These are phyloP conservation scores for Populus simonii DNA, from an alignment of 345 rosid genomes.

Conservation along the genomic window DNA sequence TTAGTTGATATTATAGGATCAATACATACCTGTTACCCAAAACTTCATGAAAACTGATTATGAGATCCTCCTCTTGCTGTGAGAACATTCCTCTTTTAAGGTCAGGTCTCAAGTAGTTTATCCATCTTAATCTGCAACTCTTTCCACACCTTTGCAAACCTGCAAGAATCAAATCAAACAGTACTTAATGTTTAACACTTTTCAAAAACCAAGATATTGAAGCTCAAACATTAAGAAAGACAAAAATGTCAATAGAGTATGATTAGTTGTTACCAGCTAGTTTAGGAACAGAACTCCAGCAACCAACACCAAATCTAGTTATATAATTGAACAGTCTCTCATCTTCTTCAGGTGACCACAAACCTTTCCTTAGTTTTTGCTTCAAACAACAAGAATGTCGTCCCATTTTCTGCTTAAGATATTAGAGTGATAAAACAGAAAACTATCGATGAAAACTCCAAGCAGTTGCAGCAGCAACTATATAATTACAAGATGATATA, in stretches of 20 bases:
- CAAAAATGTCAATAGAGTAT: background rate
- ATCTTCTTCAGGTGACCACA: constrained; percentile 80
- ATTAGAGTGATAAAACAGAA: background rate
- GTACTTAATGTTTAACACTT: no score
- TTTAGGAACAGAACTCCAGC: constrained; percentile 78
- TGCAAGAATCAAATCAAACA: constrained; percentile 14
- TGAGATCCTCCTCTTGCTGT: constrained; percentile 43
- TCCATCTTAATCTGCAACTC: constrained; percentile 92
- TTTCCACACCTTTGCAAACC: constrained; percentile 80
- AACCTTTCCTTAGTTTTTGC: constrained; percentile 62
- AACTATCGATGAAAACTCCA: constrained; percentile 4
- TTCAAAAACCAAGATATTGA: background rate
- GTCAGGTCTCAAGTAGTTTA: constrained; percentile 89
- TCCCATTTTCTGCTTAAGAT: constrained; percentile 31
- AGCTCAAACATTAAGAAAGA: background rate
- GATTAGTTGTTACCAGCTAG: constrained; percentile 42
- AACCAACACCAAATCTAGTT: constrained; percentile 56
- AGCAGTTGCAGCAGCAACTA: background rate
- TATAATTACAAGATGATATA: background rate
- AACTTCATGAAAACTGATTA: constrained; percentile 34
- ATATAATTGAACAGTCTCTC: constrained; percentile 61
- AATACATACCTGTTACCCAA: constrained; percentile 46
- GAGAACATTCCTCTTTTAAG: constrained; percentile 65
- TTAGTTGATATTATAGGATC: background rate
- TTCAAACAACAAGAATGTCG: constrained; percentile 54